Evolutionary conservation across 371 early-diverging fungal genomes (phyloP), one percentile per base, ranked within the genome.

Genomic region (Mucor circinelloides): DNA sequence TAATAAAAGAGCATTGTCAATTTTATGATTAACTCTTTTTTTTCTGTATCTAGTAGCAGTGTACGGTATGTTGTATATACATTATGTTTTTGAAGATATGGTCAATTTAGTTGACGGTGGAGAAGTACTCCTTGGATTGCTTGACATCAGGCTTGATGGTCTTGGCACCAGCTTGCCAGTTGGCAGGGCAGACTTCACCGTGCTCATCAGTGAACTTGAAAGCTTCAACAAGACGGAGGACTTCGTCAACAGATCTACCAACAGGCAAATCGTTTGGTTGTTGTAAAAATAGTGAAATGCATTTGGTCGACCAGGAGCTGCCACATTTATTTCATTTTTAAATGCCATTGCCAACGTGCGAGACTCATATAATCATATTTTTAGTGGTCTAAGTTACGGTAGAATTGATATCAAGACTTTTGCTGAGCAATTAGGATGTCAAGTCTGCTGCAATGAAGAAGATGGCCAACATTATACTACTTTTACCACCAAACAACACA

Each of bases 171-270:
- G 89, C 89, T 70, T 83, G 78, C 96, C 97, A 97, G 86, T 90
- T 90, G 58, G 90, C 94, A 60, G 96, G 95, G 90, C 95, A 95
- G 12, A 87, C 87, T 38, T 87, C 85, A 63, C 87, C 87, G 66
- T 86, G 79, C 71, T 89, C 70, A 59, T 91, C 91, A 63, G 85
- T 81, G 83, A 93, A 93, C 74, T 92, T 85, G 67, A 93, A 77
- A 13, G 94, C 95, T 74, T 94, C 89, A 31, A 96, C 74, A 2
- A 95, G 73, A 70, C 97, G 88, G 28, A 95, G 73, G 32, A 87
- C 77, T 66, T 95, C 95, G 64, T 88, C 85, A 40, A 91, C 88
- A 67, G 68, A 80, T 68, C 95, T 79, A 69, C 97, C 97, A 32
- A 96, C 87, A 19, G 85, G 85, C 31, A 92, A 73, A 70, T 92